These are phyloP conservation scores for Malus hybrid DNA, from an alignment of 331 rosid genomes.

Conservation along the genomic window DNA sequence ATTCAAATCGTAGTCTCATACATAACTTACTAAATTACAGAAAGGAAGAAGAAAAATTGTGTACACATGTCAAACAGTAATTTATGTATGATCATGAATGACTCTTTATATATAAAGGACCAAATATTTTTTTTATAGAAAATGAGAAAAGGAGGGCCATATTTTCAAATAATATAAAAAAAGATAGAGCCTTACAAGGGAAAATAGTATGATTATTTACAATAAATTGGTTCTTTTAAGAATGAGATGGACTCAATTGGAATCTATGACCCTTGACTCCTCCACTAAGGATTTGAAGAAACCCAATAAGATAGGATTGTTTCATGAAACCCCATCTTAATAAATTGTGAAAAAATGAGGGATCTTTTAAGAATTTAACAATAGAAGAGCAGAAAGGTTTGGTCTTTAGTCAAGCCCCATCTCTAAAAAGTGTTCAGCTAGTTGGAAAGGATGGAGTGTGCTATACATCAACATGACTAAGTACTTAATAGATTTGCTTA, in stretches of 20 bases:
- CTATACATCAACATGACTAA: conserved; percentile 21
- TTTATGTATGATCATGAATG: too few relatives aligned
- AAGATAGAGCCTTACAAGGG: conserved; percentile 1
- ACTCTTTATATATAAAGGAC: neutral
- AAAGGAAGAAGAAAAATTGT: too few relatives aligned
- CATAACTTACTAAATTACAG: too few relatives aligned
- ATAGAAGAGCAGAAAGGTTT: conserved; percentile 29
- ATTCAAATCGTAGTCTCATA: neutral
- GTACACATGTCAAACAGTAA: too few relatives aligned
- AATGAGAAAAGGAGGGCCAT: neutral
- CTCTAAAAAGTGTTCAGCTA: conserved; percentile 48
- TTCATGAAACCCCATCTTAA: conserved; percentile 39
- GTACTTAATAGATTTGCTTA: conserved; percentile 27
- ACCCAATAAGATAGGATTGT: conserved; percentile 23
- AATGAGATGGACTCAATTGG: conserved; percentile 39
- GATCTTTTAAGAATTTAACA: neutral
- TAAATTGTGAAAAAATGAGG: conserved; percentile 16
- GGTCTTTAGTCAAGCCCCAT: conserved; percentile 42
- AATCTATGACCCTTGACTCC: conserved; percentile 67
- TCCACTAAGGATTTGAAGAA: conserved; percentile 61
- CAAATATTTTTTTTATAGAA: neutral
- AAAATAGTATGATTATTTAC: neutral
- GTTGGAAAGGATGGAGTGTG: conserved; percentile 19
- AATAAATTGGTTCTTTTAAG: conserved; percentile 21
- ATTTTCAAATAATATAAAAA: conserved; percentile 10